Evolutionary conservation across 2,329 filamentous ascomycete species (phyloP), one percentile per base, ranked within the genome.

Genomic region (Pseudogymnoascus sp.): DNA sequence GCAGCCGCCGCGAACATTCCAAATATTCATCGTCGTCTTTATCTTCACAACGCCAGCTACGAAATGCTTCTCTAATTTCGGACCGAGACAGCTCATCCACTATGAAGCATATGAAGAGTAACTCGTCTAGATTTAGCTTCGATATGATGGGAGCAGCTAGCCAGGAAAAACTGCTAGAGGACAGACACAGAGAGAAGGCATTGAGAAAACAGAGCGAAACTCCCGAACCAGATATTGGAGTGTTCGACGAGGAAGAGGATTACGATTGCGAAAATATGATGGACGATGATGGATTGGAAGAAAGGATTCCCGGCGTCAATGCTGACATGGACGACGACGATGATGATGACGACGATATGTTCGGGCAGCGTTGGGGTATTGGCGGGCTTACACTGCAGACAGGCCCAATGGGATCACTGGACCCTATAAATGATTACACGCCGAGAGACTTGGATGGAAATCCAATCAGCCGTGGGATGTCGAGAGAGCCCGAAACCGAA

Each of bases 41-140:
- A 31, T 61, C 34, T 16, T 34, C 59, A 42, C 36, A 40, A 61
- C 39, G 36, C 12, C 39, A 39, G 18, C 34, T 39, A 29, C 59
- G 59, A 31, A 79, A 83, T 63, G 71, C 79, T 2, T 86, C 82
- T 0, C 78, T 78, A 3, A 71, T 77, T 11, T 83, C 82, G 0
- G 72, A 72, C 7, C 79, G 70, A 63, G 70, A 77, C 62, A 77
- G 78, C 36, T 74, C 77, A 1, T 73, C 79, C 1, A 82, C 80
- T 5, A 79, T 81, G 1, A 82, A 77, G 65, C 85, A 87, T 66
- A 87, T 88, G 85, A 88, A 87, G 74, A 92, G 89, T 72, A 90
- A 87, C 10, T 90, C 89, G 0, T 91, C 88, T 0, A 80, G 90
- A 12, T 93, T 93, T 71, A 93, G 89, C 69, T 93, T 93, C 70